Conservation (phyloP, 805 yeast species). For the Priceomyces fermenticarens region DNA sequence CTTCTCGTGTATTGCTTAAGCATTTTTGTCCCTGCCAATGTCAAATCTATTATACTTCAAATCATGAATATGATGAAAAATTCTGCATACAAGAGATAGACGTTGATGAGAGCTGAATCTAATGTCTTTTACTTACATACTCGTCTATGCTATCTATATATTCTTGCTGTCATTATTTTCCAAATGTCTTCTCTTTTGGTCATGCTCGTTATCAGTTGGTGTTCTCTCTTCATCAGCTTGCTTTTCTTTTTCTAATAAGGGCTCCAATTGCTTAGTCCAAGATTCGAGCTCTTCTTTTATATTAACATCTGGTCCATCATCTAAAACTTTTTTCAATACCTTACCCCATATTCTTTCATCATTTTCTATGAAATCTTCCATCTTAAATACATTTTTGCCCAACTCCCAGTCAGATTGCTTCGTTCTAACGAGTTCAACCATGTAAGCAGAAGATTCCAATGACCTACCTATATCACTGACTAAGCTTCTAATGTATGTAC, state of each 20-base stretch:
- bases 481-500: constrained; percentile 89
- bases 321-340: constrained; percentile 55
- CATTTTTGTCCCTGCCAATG: too few relatives aligned
- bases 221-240: constrained; percentile 2
- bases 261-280: constrained; percentile 3
- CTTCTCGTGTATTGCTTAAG: too few relatives aligned
- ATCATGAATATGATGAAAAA: too few relatives aligned
- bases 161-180: constrained; percentile 14
- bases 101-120: too few relatives aligned
- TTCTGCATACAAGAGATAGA: background rate
- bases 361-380: constrained; percentile 61
- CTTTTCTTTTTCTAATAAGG: constrained; percentile 8
- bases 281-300: constrained; percentile 21
- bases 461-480: constrained; percentile 87
- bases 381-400: constrained; percentile 61
- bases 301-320: constrained; percentile 24
- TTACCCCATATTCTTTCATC: constrained; percentile 69
- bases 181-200: background rate
- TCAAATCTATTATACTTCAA: background rate
- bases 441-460: constrained; percentile 75
- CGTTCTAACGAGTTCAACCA: constrained; percentile 75
- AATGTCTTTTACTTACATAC: background rate
- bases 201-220: constrained; percentile 1
- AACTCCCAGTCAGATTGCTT: constrained; percentile 85
- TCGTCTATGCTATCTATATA: constrained; percentile 19